A percentile compares a stretch with the other conserved stretches of the same genome.
Evolutionary conservation across 2,329 filamentous ascomycete genomes (phyloP).

Genomic region (Talaromyces sp.): DNA sequence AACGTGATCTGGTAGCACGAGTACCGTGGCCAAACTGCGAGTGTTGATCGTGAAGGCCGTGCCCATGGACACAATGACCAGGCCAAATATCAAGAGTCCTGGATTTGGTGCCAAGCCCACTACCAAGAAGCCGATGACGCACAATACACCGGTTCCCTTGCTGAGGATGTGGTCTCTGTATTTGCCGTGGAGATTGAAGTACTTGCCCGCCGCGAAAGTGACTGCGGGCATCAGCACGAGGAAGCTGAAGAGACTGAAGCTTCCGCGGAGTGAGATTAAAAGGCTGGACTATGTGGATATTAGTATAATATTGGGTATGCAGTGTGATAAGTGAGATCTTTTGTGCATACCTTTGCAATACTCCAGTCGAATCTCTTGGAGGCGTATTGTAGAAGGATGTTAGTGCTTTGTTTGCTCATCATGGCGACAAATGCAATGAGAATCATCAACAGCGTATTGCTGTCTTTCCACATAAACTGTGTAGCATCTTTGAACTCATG

Average conservation of each 20-base stretch:
- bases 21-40: conserved; percentile 31
- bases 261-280: conserved; percentile 31
- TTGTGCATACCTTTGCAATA: conserved; percentile 25
- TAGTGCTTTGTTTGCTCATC: conserved; percentile 25
- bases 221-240: conserved; percentile 27
- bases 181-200: conserved; percentile 23
- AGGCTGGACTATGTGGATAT: conserved; percentile 28
- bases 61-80: conserved; percentile 30
- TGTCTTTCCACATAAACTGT: conserved; percentile 27
- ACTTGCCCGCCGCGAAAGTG: conserved; percentile 16
- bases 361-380: conserved; percentile 35
- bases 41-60: conserved; percentile 23
- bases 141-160: conserved; percentile 22
- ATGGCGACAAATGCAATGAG: conserved; percentile 25
- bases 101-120: conserved; percentile 22
- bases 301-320: neutral
- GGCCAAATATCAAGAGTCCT: conserved; percentile 21
- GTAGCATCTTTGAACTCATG: conserved; percentile 27
- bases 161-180: conserved; percentile 25
- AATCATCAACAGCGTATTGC: conserved; percentile 24
- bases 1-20: conserved; percentile 29
- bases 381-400: conserved; percentile 32
- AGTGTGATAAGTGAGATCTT: neutral
- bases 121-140: conserved; percentile 23
- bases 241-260: conserved; percentile 23